These are phyloP conservation scores for Alternaria gansuensis DNA, from an alignment of 2,329 filamentous ascomycete species.

Conservation along the genomic window DNA sequence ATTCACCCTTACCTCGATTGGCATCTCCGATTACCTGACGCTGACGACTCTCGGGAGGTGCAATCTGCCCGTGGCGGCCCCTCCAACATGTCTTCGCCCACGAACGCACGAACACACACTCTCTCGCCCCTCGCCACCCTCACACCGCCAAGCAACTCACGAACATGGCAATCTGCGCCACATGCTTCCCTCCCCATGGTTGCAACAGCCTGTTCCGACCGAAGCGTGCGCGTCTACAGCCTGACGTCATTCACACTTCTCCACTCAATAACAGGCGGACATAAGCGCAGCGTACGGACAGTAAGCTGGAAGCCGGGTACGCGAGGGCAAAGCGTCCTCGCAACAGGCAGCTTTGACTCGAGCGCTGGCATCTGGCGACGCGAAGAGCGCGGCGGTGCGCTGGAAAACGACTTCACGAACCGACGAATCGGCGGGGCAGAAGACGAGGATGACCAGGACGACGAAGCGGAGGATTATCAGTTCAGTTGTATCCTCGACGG, in stretches of 20 bases:
- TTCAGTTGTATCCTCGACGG: conserved; percentile 93
- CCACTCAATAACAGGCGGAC: conserved; percentile 82
- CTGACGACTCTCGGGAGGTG: not conserved
- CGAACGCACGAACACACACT: conserved; percentile 23
- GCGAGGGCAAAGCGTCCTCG: conserved; percentile 73
- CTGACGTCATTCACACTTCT: conserved; percentile 81
- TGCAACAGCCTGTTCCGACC: conserved; percentile 86
- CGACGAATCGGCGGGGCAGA: conserved; percentile 37
- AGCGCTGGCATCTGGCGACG: conserved; percentile 74
- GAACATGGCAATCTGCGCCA: conserved; percentile 85
- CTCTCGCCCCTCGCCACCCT: conserved; percentile 62
- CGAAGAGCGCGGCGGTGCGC: conserved; percentile 73
- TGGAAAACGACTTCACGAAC: conserved; percentile 39
- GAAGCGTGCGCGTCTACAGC: conserved; percentile 88
- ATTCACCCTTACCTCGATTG: not conserved
- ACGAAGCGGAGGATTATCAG: conserved; percentile 84
- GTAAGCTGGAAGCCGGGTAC: conserved; percentile 84
- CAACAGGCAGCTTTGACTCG: conserved; percentile 92
- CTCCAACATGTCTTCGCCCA: conserved; percentile 32
- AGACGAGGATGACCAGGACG: conserved; percentile 59
- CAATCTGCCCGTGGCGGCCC: conserved; percentile 12
- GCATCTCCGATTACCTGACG: not conserved
- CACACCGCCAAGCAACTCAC: conserved; percentile 62
- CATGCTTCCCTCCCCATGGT: conserved; percentile 88
- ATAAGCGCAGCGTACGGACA: conserved; percentile 87